These are phyloP conservation scores for Huntiella moniliformis DNA, from an alignment of 2,329 filamentous ascomycete genomes.

Conservation along the genomic window DNA sequence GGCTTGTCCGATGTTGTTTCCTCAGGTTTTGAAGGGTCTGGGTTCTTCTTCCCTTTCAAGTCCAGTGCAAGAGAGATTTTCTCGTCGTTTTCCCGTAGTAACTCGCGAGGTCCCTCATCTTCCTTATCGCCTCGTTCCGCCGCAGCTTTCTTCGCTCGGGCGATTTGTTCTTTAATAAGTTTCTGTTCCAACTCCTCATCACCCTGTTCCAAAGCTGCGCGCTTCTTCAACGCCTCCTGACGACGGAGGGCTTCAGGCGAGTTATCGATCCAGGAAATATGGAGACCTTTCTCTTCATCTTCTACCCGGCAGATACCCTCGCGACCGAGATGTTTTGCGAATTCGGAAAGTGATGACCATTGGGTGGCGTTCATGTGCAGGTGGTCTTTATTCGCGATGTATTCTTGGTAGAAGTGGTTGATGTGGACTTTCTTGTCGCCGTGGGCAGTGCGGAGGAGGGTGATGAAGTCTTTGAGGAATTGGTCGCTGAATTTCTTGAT, in stretches of 20 bases:
- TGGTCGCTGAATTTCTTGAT: constrained; percentile 68
- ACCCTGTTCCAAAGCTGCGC: constrained; percentile 72
- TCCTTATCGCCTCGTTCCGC: constrained; percentile 26
- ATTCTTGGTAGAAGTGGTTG: constrained; percentile 90
- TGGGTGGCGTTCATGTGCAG: constrained; percentile 87
- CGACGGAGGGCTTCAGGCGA: constrained; percentile 67
- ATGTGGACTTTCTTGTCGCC: constrained; percentile 77
- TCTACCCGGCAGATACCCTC: constrained; percentile 83
- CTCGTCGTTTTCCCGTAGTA: constrained; percentile 50
- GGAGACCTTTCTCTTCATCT: constrained; percentile 69
- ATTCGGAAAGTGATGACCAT: constrained; percentile 76
- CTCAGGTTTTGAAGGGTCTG: constrained; percentile 1
- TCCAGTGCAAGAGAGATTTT: constrained; percentile 50
- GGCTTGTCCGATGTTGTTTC: constrained; percentile 16
- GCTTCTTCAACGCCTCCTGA: constrained; percentile 62
- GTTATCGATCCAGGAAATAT: constrained; percentile 82
- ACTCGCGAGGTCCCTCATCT: constrained; percentile 22
- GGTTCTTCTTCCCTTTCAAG: constrained; percentile 29
- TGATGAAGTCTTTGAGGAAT: constrained; percentile 64
- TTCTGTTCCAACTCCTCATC: constrained; percentile 79
- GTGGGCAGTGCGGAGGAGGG: constrained; percentile 62
- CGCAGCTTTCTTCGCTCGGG: constrained; percentile 46
- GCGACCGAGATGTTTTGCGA: constrained; percentile 67
- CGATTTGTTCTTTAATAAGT: constrained; percentile 68
- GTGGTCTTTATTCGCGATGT: constrained; percentile 74